Conservation (phyloP, 73 alveolate species). For the Diophrys sp. region DNA sequence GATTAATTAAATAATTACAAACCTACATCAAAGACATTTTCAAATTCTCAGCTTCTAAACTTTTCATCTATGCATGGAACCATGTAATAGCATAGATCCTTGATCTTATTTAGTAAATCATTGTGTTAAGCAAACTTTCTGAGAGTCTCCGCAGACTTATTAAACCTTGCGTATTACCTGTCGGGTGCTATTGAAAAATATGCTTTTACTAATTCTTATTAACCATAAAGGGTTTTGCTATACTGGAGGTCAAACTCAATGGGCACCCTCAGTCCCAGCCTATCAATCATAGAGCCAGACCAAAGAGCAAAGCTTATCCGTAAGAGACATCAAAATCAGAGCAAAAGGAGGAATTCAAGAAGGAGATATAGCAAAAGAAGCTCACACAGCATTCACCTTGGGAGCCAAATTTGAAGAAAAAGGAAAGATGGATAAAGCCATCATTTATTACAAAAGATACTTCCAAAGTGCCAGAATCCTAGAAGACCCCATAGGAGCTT, state of each 20-base stretch:
- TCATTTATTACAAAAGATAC: constrained; percentile 92
- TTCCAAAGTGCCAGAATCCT: constrained; percentile 94
- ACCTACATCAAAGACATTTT: too few relatives aligned
- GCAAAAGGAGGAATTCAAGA: constrained; percentile 98
- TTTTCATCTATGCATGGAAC: too few relatives aligned
- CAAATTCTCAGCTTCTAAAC: too few relatives aligned
- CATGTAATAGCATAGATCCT: too few relatives aligned
- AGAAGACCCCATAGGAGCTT: constrained; percentile 97
- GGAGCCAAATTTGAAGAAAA: constrained; percentile 95
- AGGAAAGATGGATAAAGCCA: constrained; percentile 77
- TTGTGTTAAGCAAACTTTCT: too few relatives aligned
- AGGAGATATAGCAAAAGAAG: constrained; percentile 96
- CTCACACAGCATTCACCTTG: constrained; percentile 96
- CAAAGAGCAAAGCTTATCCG: constrained; percentile 59
- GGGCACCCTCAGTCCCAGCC: constrained; percentile 98
- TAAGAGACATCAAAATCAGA: constrained; percentile 93
- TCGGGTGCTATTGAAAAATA: too few relatives aligned
- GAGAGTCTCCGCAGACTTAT: too few relatives aligned
- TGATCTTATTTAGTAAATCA: too few relatives aligned
- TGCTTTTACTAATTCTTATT: too few relatives aligned
- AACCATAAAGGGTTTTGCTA: too few relatives aligned
- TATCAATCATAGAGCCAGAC: constrained; percentile 64
- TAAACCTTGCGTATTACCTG: too few relatives aligned
- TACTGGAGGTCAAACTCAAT: constrained; percentile 83
- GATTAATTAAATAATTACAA: too few relatives aligned